Evolutionary conservation across 805 yeast genomes (phyloP).

Genomic region (Danielia oregonensis): DNA sequence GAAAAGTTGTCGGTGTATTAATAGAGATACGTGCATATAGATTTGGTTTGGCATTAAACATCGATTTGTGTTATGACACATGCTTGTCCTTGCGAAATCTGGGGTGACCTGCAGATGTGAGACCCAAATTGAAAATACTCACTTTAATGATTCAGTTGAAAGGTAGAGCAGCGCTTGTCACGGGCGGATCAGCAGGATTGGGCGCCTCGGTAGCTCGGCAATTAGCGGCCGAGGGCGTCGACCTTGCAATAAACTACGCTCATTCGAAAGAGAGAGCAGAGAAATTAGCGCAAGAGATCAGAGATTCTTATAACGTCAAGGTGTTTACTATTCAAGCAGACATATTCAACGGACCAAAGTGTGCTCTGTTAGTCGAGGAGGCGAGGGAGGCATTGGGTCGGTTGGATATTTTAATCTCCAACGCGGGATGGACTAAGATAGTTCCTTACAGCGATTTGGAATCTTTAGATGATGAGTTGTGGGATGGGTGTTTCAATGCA

Average conservation of each 20-base stretch:
- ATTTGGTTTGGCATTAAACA: too few species aligned
- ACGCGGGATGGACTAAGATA: slow-evolving; percentile 36
- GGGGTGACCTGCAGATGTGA: too few species aligned
- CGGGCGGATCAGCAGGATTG: slow-evolving; percentile 24
- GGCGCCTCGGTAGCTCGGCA: slow-evolving; percentile 31
- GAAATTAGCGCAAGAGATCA: slow-evolving; percentile 14
- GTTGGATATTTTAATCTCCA: slow-evolving; percentile 35
- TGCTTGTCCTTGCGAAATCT: too few species aligned
- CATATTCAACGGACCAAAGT: slow-evolving; percentile 16
- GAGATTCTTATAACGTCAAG: slow-evolving; percentile 12
- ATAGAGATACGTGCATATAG: too few species aligned
- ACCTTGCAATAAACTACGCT: slow-evolving; percentile 31
- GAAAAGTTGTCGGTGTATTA: too few species aligned
- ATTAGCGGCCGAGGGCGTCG: slow-evolving; percentile 32
- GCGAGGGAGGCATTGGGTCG: slow-evolving; percentile 22
- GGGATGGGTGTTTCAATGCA: slow-evolving; percentile 26
- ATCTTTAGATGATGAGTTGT: slow-evolving; percentile 26
- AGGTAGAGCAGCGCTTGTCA: slow-evolving; percentile 26
- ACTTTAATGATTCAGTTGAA: slow-evolving; percentile 11
- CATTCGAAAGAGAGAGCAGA: slow-evolving; percentile 27
- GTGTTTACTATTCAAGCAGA: slow-evolving; percentile 21
- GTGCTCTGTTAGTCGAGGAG: slow-evolving; percentile 20
- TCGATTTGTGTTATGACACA: too few species aligned
- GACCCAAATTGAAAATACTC: too few species aligned
- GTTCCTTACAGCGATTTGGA: slow-evolving; percentile 29